Conservation (phyloP, 2,329 filamentous ascomycete genomes). For the Chrysoporthe austroafricana region DNA sequence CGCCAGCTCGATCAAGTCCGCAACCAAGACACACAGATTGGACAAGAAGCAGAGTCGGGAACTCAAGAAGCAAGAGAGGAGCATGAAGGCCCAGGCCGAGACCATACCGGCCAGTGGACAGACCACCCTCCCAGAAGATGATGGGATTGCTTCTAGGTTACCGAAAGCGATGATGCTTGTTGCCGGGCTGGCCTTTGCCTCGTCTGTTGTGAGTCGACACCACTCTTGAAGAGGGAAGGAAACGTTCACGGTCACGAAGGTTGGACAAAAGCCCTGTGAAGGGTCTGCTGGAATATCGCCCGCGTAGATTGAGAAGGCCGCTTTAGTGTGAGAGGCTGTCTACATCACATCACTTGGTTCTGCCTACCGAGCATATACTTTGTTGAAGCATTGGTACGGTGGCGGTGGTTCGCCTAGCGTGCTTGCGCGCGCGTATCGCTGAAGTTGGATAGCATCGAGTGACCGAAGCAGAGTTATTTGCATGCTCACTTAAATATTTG, state of each 20-base stretch:
- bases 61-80: conserved; percentile 11
- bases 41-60: conserved; percentile 24
- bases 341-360: not conserved
- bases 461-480: not conserved
- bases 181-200: conserved; percentile 36
- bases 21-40: conserved; percentile 18
- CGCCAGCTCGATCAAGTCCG: conserved; percentile 17
- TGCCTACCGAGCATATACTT: not conserved
- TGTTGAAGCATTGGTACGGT: not conserved
- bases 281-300: not conserved
- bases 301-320: not conserved
- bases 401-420: not conserved
- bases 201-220: conserved; percentile 31
- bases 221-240: conserved; percentile 10
- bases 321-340: not conserved
- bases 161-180: conserved; percentile 38
- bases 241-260: too few species aligned
- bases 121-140: conserved; percentile 9
- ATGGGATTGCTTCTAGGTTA: conserved; percentile 22
- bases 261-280: not conserved
- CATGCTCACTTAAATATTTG: not conserved
- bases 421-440: not conserved
- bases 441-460: not conserved
- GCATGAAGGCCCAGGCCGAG: conserved; percentile 2
- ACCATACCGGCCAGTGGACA: conserved; percentile 1